A percentile compares a stretch with the other conserved stretches of the same genome.
Evolutionary conservation across 805 yeast genomes (phyloP).

Genomic region (Metschnikowia borealis): DNA sequence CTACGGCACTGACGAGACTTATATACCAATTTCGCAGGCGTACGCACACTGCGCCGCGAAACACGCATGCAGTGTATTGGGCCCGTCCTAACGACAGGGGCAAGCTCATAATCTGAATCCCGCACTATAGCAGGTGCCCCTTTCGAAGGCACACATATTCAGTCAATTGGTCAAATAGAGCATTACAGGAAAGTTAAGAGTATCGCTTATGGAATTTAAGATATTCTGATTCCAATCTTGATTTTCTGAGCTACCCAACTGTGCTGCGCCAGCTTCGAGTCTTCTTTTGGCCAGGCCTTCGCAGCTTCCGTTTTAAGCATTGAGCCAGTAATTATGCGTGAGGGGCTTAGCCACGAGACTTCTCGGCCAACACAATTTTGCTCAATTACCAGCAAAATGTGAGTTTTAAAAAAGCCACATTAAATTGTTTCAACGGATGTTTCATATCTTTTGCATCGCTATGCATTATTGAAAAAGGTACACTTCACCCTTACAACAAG

Average conservation of each 20-base stretch:
- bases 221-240: too few relatives aligned
- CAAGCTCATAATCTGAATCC: background rate
- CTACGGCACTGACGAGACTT: background rate
- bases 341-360: background rate
- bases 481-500: background rate
- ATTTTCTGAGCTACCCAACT: background rate
- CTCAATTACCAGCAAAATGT: background rate
- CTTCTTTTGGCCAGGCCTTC: background rate
- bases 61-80: background rate
- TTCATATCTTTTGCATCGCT: background rate
- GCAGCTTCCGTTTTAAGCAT: constrained; percentile 1
- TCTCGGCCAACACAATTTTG: background rate
- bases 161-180: background rate
- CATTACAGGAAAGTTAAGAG: too few relatives aligned
- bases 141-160: background rate
- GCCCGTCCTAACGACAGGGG: constrained; percentile 2
- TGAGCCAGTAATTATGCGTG: constrained; percentile 1
- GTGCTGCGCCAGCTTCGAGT: background rate
- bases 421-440: background rate
- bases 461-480: background rate
- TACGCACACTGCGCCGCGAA: background rate
- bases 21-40: background rate
- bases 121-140: background rate
- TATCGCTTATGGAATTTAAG: too few relatives aligned
- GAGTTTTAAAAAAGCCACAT: background rate